These are phyloP conservation scores for Tremella mesenterica DNA, from an alignment of 768 basidiomycete species.

Conservation along the genomic window DNA sequence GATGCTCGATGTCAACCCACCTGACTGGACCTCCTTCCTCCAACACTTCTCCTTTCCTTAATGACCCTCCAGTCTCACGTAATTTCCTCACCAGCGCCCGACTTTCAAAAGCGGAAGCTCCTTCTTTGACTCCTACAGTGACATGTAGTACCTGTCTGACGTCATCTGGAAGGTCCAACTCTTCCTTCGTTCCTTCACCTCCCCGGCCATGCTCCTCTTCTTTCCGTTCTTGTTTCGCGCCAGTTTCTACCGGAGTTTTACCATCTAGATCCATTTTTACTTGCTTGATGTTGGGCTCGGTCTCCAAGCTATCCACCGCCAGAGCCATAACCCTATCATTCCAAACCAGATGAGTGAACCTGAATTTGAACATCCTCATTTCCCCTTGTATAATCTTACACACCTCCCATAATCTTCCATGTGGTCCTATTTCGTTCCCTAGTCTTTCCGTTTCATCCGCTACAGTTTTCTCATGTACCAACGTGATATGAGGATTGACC, in stretches of 20 bases:
- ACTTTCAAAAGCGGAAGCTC: slow-evolving; percentile 58
- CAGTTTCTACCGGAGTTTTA: no score
- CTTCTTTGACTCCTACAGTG: slow-evolving; percentile 66
- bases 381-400: slow-evolving; percentile 49
- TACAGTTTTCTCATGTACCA: slow-evolving; percentile 61
- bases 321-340: slow-evolving; percentile 72
- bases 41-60: slow-evolving; percentile 15
- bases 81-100: slow-evolving; percentile 41
- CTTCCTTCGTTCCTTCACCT: slow-evolving; percentile 27
- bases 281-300: slow-evolving; percentile 5
- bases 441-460: slow-evolving; percentile 27
- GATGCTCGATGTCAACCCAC: slow-evolving; percentile 18
- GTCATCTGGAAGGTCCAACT: slow-evolving; percentile 48
- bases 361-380: slow-evolving; percentile 57
- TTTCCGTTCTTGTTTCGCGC: no score
- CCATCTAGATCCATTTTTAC: no score
- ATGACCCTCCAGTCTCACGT: slow-evolving; percentile 26
- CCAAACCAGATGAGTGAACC: slow-evolving; percentile 59
- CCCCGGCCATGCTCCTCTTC: no score
- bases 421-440: slow-evolving; percentile 3
- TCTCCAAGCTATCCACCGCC: slow-evolving; percentile 56
- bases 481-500: slow-evolving; percentile 69
- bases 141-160: slow-evolving; percentile 61
- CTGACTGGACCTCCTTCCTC: slow-evolving; percentile 23
- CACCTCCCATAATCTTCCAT: slow-evolving; percentile 50